Evolutionary conservation across 352 stramenopile species (phyloP), one percentile per base, ranked within the genome.

Genomic region (Globisporangium viniferum): DNA sequence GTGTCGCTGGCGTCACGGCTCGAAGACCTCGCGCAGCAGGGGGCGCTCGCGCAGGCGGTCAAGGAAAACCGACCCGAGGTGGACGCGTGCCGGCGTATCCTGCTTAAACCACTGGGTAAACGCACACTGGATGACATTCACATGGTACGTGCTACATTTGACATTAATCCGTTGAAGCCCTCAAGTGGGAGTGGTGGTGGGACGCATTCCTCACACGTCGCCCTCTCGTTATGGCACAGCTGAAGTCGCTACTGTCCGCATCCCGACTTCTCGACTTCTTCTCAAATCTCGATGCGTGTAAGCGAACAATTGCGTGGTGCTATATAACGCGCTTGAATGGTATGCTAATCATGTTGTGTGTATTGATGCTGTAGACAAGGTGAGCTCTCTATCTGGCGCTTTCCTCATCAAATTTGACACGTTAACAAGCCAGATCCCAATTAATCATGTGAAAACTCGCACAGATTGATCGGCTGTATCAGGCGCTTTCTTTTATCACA

Each of bases 191-290:
- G 29, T 61, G 56, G 31, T 61, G 31, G 20, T n/a, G 33, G 48
- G 27, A 61, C 56, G 33, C 9, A 27, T 60, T 22, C 15, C 44
- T 63, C 22, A 35, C 44, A 14, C 12, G 29, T 51, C 5, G 44
- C 59, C 15, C 10, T 36, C 10, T 60, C 1, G 15, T 44, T 35
- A 20, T 29, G 39, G 12, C 46, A 29, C 69, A 93, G 86, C 81
- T 94, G 33, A 94, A 94, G 66, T 83, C 86, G 35, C 73, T 93
- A 35, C 81, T 94, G 29, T 74, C 69, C 12, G 80, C 80, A 54
- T 91, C 87, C 57, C 91, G 91, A 55, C 70, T 94, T 35, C 83
- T 92, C 66, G 77, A 91, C 48, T 92, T 93, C 69, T 94, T 92
- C 69, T 79, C 83, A 56, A 91, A 92, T 59, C 70, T 94, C 24